phyloP scores from a whole-genome alignment of 768 basidiomycete species.

The Omphalotus guepiniiformis region DNA sequence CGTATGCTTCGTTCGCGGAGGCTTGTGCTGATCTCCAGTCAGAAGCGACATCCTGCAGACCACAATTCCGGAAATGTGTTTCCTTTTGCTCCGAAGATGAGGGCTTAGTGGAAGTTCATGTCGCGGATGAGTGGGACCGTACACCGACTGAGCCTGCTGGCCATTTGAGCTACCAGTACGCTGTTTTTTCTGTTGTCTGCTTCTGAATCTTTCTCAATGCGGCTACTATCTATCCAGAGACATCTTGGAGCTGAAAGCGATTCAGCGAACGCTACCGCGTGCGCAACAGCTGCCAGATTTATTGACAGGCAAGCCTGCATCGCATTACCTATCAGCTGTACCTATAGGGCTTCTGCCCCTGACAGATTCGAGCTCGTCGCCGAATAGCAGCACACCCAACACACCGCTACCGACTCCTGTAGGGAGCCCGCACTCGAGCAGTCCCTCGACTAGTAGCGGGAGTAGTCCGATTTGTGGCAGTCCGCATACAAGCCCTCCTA shows the following conservation, averaged over 20 bases:
- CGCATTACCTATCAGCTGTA: constrained; percentile 46
- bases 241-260: constrained; percentile 64
- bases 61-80: constrained; percentile 46
- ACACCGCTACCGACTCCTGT: constrained; percentile 5
- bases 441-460: background rate
- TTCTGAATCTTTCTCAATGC: constrained; percentile 8
- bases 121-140: constrained; percentile 78
- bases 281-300: constrained; percentile 48
- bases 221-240: too few species aligned
- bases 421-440: background rate
- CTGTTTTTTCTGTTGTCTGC: constrained; percentile 6
- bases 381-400: background rate
- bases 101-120: constrained; percentile 46
- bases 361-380: constrained; percentile 12
- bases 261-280: constrained; percentile 58
- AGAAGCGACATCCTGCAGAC: constrained; percentile 1
- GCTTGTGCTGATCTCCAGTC: constrained; percentile 2
- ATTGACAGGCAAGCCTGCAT: constrained; percentile 33
- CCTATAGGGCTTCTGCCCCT: constrained; percentile 65
- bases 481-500: background rate
- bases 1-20: constrained; percentile 4
- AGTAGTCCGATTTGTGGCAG: background rate
- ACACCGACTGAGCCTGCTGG: constrained; percentile 64
- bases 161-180: constrained; percentile 60
- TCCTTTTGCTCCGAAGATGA: constrained; percentile 51